Evolutionary conservation across 768 basidiomycete species (phyloP).

Genomic region (Pholiota microspora): DNA sequence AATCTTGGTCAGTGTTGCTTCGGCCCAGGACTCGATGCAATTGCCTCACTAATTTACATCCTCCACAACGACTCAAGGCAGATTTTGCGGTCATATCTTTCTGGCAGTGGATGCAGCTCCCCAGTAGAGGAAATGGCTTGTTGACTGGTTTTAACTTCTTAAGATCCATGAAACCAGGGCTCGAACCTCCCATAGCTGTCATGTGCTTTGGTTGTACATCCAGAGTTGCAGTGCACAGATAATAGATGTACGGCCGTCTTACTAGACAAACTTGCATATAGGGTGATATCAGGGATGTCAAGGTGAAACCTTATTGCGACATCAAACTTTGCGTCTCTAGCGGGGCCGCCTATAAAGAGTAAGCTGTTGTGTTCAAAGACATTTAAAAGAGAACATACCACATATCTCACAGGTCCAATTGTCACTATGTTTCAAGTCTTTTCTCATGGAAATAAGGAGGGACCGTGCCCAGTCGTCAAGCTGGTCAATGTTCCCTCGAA

Average conservation of each 20-base stretch:
- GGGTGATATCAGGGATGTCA: too few species aligned
- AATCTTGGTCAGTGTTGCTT: too few species aligned
- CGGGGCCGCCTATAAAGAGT: conserved; percentile 8
- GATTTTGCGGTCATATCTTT: conserved; percentile 12
- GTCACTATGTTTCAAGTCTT: conserved; percentile 11
- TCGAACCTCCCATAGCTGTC: background rate
- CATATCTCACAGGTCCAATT: conserved; percentile 12
- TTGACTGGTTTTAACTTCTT: background rate
- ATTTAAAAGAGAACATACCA: background rate
- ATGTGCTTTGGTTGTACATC: too few species aligned
- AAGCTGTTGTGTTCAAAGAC: background rate
- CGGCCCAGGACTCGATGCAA: background rate
- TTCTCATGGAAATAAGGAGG: background rate
- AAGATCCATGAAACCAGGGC: background rate
- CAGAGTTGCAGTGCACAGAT: too few species aligned
- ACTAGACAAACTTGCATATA: too few species aligned
- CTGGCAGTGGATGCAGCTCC: conserved; percentile 16
- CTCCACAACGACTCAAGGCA: conserved; percentile 15
- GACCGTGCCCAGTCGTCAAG: conserved; percentile 3
- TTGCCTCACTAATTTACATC: conserved; percentile 18
- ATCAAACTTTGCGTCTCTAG: conserved; percentile 9
- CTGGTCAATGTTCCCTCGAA: background rate
- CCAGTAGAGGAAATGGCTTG: conserved; percentile 12
- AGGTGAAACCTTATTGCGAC: background rate
- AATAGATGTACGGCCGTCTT: too few species aligned